Evolutionary conservation across 2,329 filamentous ascomycete species (phyloP), one percentile per base, ranked within the genome.

Genomic region (Nectriaceae sp.): DNA sequence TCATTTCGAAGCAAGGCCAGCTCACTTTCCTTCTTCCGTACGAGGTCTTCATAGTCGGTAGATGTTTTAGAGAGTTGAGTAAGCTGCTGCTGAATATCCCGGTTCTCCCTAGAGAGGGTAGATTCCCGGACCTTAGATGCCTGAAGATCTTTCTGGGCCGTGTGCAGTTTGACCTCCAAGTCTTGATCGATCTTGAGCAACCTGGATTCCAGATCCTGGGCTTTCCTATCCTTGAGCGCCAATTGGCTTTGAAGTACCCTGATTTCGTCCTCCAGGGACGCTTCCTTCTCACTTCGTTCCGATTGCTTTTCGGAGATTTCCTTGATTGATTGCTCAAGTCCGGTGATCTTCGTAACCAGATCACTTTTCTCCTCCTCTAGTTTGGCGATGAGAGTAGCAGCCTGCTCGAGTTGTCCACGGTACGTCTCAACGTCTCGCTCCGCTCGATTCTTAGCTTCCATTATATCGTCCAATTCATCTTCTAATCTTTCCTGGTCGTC

Each of bases 401-500:
- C 95, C 70, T 97, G 92, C 64, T 97, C 92, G 4, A 99, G 80
- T 63, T 99, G 91, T 3, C 80, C 78, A 24, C 90, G 83, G 62
- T 85, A 89, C 47, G 84, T 79, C 52, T 94, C 88, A 4, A 93
- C 84, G 55, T 97, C 88, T 19, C 90, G 84, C 65, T 97, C 93
- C 0, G 89, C 88, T 45, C 84, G 86, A 70, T 92, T 96, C 71
- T 96, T 97, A 10, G 91, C 90, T 41, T 87, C 85, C 56, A 99
- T 83, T 3, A 99, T 77, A 49, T 87, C 87, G 65, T 99, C 94
- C 2, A 99, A 78, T 66, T 99, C 91, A 54, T 96, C 91, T 69
- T 99, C 94, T 1, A 99, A 80, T 45, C 87, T 86, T 65, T 97
- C 93, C 66, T 97, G 93, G 60, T 99, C 95, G 19, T 96, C 89